These are phyloP conservation scores for Colletotrichum truncatum DNA, from an alignment of 2,329 filamentous ascomycete genomes.

Conservation along the genomic window DNA sequence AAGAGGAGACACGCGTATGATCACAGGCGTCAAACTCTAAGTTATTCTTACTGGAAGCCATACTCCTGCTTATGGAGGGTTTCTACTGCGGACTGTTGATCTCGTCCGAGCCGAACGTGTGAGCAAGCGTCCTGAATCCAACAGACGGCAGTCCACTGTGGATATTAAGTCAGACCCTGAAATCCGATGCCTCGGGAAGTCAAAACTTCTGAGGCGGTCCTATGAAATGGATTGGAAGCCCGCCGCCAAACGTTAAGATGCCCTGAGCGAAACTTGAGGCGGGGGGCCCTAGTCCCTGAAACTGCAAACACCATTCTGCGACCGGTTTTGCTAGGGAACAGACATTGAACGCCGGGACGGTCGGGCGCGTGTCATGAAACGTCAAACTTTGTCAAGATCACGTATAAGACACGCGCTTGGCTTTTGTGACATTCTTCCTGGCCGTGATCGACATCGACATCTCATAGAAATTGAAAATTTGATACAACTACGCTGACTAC, in stretches of 20 bases:
- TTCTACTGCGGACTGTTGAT: neutral
- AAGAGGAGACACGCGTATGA: too few species aligned
- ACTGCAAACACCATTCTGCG: neutral
- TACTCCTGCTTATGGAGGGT: too few species aligned
- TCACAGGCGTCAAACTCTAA: too few species aligned
- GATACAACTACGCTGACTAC: neutral
- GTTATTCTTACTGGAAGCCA: neutral
- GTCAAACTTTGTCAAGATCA: neutral
- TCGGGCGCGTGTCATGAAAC: conserved; percentile 15
- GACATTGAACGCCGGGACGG: conserved; percentile 1
- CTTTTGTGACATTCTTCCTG: too few species aligned
- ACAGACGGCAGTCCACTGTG: neutral
- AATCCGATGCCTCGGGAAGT: neutral
- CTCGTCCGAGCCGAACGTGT: neutral
- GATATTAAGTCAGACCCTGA: neutral
- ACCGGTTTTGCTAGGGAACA: neutral
- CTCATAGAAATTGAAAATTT: neutral
- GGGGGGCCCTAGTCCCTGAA: neutral
- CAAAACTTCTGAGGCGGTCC: neutral
- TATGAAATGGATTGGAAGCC: neutral
- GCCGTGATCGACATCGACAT: neutral
- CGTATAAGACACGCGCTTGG: neutral
- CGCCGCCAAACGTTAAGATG: neutral
- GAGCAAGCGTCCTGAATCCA: neutral
- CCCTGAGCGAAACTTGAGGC: neutral